Base-by-base conservation (phyloP, 495 filamentous ascomycete species). In the Tuber magnatum region DNA sequence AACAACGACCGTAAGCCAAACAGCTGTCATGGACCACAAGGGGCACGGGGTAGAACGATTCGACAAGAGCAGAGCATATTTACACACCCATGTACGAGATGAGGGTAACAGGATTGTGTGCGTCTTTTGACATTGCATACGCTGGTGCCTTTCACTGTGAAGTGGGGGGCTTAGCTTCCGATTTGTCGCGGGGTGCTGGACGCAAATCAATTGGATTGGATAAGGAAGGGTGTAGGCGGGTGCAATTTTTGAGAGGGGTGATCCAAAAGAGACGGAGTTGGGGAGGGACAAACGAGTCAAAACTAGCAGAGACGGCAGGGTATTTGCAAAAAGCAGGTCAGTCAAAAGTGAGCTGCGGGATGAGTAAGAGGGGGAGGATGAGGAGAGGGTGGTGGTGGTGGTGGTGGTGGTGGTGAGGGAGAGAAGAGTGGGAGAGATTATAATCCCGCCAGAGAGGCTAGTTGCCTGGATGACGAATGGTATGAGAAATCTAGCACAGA, bases 121-220 rank as follows among this genome's bases (percentile, higher is more conserved):
- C 70, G 77, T 78, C 76, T 74, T 75, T 78, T 75, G 77, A 79
- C 77, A 79, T 79, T 79, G 77, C 77, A 75, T 79, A 79, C 70
- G 78, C 74, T 75, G 73, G 76, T 79, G 72, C 38, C 41, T 71
- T 79, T 65, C 56, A 35, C 43, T 71, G 51, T 56, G 38, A 68
- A 79, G 77, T 79, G 74, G 77, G 77, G 77, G 77, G 76, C 46
- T 78, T 79, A 75, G 76, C 77, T 79, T 79, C 77, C 77, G 76
- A 79, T 79, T 79, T 79, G 76, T 79, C 75, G 70, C 69, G 72
- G 70, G 71, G 32, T 48, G 46, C 51, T 68, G 56, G 69, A 43
- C 69, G 38, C 40, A 76, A 78, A 73, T 75, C 76, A 79, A 79
- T 78, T 78, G 77, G 77, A 79, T 65, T 65, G 56, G 56, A 65